Evolutionary conservation across 257 asterid genomes (phyloP).

Genomic region (Haberlea rhodopensis): DNA sequence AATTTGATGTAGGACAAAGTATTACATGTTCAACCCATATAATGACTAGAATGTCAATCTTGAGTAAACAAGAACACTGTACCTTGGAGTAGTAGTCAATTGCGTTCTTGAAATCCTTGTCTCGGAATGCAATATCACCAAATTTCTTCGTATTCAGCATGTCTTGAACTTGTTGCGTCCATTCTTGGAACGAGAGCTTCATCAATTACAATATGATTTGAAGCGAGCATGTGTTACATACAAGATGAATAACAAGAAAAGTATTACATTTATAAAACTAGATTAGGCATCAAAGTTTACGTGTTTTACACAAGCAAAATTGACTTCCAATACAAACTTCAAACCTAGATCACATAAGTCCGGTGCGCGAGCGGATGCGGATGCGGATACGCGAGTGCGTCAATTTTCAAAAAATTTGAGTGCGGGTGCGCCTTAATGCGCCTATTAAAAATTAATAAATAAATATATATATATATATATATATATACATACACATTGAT

Average conservation of each 20-base stretch:
- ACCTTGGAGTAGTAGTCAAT: slow-evolving; percentile 93
- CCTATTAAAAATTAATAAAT: too few species aligned
- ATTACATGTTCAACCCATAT: neutral
- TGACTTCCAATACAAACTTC: neutral
- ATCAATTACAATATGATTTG: slow-evolving; percentile 18
- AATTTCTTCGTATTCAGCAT: slow-evolving; percentile 90
- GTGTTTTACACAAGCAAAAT: too few species aligned
- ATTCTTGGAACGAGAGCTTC: slow-evolving; percentile 98
- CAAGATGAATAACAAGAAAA: neutral
- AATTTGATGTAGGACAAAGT: neutral
- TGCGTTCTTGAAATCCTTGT: slow-evolving; percentile 89
- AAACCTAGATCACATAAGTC: too few species aligned
- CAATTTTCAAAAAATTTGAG: too few species aligned
- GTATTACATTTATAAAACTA: neutral
- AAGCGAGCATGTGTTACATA: slow-evolving; percentile 7
- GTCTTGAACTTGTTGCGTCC: slow-evolving; percentile 99
- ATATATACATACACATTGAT: too few species aligned
- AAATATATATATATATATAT: too few species aligned
- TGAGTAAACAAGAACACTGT: neutral
- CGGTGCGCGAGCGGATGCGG: too few species aligned
- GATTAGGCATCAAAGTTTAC: neutral
- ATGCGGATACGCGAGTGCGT: too few species aligned
- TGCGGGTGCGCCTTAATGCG: too few species aligned
- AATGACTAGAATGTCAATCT: neutral
- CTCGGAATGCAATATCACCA: slow-evolving; percentile 90